Conservation (phyloP, 768 basidiomycete genomes). For the Hypholoma sublateritium region DNA sequence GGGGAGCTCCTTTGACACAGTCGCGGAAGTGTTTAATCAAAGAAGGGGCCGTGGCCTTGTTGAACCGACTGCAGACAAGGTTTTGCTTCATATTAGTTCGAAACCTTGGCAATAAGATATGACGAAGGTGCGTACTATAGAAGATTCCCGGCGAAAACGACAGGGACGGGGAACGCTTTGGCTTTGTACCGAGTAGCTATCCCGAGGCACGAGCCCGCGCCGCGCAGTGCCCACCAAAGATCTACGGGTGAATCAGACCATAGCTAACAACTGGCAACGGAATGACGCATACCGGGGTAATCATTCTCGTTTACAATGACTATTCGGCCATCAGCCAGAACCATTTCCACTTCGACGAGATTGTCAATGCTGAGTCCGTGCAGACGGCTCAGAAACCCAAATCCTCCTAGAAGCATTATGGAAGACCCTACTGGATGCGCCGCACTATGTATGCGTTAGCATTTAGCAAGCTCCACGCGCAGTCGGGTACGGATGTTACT, state of each 20-base stretch:
- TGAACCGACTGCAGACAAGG: slow-evolving; percentile 66
- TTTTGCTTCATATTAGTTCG: not conserved
- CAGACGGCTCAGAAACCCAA: slow-evolving; percentile 82
- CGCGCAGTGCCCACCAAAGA: slow-evolving; percentile 86
- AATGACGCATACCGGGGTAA: slow-evolving; percentile 52
- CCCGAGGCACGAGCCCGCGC: slow-evolving; percentile 81
- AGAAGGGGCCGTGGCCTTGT: slow-evolving; percentile 81
- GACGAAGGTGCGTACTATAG: slow-evolving; percentile 66
- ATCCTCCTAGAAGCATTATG: slow-evolving; percentile 83
- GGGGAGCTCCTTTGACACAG: slow-evolving; percentile 85
- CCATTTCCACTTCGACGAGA: slow-evolving; percentile 89
- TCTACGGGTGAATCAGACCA: slow-evolving; percentile 41
- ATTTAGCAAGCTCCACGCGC: not conserved
- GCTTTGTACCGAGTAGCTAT: slow-evolving; percentile 89
- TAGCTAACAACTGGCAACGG: not conserved
- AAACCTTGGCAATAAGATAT: not conserved
- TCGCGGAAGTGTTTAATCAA: slow-evolving; percentile 92
- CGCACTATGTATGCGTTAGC: slow-evolving; percentile 41
- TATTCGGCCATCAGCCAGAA: slow-evolving; percentile 87
- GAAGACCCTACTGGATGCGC: slow-evolving; percentile 81
- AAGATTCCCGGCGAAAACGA: slow-evolving; percentile 90
- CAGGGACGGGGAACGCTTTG: slow-evolving; percentile 84
- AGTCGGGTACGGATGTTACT: slow-evolving; percentile 22
- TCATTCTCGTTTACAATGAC: slow-evolving; percentile 73
- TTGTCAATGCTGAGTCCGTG: slow-evolving; percentile 89